Evolutionary conservation across 345 rosid species (phyloP), one percentile per base, ranked within the genome.

Genomic region (Aethionema arabicum): DNA sequence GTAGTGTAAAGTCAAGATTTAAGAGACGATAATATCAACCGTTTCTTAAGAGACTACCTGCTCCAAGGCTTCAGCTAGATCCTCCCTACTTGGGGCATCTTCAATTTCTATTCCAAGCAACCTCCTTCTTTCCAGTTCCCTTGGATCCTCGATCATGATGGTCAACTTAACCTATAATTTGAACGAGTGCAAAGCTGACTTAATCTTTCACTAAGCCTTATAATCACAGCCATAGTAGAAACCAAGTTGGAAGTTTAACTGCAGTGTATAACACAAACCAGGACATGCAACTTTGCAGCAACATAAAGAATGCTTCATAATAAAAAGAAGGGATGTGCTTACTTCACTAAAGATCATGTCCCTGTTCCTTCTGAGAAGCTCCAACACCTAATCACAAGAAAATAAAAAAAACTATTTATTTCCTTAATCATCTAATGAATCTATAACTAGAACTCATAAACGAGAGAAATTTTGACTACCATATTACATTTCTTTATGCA

Each of bases 341-440:
- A 87, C 98, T 85, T 93, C 95, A 67, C 76, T 83, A 75, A 85
- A 87, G 50, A 90, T 63, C 97, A 93, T 93, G 67, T 93, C 99
- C 50, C 96, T 79, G 64, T 93, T 93, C 66, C 83, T 84, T 75
- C 74, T 79, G 3, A 93, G 90, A 51, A 90, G 90, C 76, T 85
- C 91, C 83, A 93, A 67, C 10, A 82, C 91, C 90, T 90, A 83
- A 27, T 35, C 9, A 43, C 5, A 45, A 4, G 3, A 33, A 32
- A 3, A 47, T 7, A 38, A 14, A 8, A 11, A 51, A 14, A 14
- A 5, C 59, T 4, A 30, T 41, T 52, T 2, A 1, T 14, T 40
- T 32, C 16, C 49, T 40, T 4, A 35, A 53, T 11, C 6, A 29
- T 21, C 13, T 15, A 11, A 33, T 7, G 2, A n/a, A 6, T 45